Evolutionary conservation across 306 rosid genomes (phyloP).

Genomic region (Corylus americana): DNA sequence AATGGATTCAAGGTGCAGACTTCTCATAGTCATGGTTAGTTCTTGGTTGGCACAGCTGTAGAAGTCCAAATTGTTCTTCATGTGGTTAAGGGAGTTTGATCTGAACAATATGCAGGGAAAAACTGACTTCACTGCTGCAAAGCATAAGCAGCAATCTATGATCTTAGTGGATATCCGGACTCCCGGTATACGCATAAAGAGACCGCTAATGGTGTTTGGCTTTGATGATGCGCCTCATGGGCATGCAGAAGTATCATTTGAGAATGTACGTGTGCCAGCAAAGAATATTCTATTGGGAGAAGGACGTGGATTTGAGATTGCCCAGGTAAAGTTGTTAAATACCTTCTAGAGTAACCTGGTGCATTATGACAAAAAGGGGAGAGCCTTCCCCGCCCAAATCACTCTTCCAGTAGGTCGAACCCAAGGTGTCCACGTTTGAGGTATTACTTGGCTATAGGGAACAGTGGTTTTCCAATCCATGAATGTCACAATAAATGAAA

Average conservation of each 20-base stretch:
- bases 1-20: conserved; percentile 94
- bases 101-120: conserved; percentile 67
- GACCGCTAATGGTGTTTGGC: conserved; percentile 88
- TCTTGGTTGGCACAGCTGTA: conserved; percentile 27
- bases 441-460: neutral
- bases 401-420: too few species aligned
- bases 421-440: neutral
- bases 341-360: conserved; percentile 9
- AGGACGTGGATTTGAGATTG: conserved; percentile 98
- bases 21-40: conserved; percentile 93
- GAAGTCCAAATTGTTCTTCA: conserved; percentile 12
- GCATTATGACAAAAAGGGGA: neutral
- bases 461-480: neutral
- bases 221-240: conserved; percentile 99
- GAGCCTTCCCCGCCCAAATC: neutral
- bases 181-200: conserved; percentile 78
- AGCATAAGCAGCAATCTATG: conserved; percentile 95
- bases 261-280: conserved; percentile 75
- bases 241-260: conserved; percentile 84
- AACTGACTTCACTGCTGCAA: conserved; percentile 80
- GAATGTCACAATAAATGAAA: neutral
- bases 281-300: conserved; percentile 83
- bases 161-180: conserved; percentile 81
- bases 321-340: conserved; percentile 62
- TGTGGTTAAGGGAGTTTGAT: conserved; percentile 24